A percentile compares a stretch with the other conserved stretches of the same genome.
These are phyloP conservation scores for Zopfochytrium polystomum DNA, from an alignment of 371 early-diverging fungal species.

Conservation along the genomic window DNA sequence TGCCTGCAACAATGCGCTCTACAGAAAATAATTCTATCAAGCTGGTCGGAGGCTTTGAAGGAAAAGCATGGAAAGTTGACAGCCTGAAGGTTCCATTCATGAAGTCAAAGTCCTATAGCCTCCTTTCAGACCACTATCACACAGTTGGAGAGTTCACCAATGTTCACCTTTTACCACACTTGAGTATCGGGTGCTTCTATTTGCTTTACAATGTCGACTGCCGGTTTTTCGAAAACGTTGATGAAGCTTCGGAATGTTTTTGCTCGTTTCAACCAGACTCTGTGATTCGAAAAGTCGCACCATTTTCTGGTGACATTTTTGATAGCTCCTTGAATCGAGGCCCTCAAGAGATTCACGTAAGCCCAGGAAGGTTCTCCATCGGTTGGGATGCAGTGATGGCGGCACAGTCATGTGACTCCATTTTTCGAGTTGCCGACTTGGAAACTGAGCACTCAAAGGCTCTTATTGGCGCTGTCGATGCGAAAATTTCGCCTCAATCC, in stretches of 20 bases:
- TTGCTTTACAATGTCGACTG: neutral
- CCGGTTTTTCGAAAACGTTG: neutral
- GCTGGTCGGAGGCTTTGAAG: neutral
- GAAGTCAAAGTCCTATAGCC: neutral
- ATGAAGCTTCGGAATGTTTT: neutral
- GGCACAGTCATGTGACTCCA: neutral
- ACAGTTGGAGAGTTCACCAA: neutral
- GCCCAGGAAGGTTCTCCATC: too few relatives aligned
- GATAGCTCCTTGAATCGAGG: neutral
- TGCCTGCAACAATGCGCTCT: neutral
- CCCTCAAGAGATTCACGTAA: neutral
- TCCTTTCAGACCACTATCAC: neutral
- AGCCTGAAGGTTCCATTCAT: neutral
- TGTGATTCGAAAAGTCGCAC: neutral
- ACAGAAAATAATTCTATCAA: neutral
- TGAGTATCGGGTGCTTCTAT: neutral
- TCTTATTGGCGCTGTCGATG: neutral
- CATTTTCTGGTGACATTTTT: neutral
- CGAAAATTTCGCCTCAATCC: neutral
- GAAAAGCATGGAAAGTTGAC: neutral
- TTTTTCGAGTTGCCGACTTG: neutral
- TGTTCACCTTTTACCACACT: neutral
- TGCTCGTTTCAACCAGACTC: neutral
- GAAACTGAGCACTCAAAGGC: neutral
- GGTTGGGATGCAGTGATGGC: neutral